A percentile compares a stretch with the other conserved stretches of the same genome.
Evolutionary conservation across 2,329 filamentous ascomycete genomes (phyloP).

Genomic region (Ophiostoma himal-ulmi): DNA sequence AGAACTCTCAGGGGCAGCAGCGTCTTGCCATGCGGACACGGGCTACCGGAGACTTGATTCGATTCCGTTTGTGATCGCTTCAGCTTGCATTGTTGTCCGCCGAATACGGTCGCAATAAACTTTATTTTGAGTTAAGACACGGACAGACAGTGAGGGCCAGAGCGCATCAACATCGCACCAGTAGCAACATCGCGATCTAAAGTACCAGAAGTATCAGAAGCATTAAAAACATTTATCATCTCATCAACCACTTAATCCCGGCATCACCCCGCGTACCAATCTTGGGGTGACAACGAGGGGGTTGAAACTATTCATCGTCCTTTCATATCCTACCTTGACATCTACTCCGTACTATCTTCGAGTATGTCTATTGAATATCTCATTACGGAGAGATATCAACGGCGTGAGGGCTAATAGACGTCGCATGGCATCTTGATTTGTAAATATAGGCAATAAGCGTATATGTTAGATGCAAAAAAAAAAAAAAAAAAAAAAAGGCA

Average conservation of each 20-base stretch:
- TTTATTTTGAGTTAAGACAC: background rate
- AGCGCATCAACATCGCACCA: background rate
- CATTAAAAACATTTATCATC: background rate
- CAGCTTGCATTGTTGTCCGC: background rate
- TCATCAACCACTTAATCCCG: background rate
- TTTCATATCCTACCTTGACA: background rate
- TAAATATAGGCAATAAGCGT: background rate
- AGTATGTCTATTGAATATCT: background rate
- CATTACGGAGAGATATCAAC: constrained; percentile 6
- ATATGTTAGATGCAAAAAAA: background rate
- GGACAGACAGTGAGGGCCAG: background rate
- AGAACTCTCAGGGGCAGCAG: no score
- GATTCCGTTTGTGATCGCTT: background rate
- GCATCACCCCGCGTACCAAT: constrained; percentile 4
- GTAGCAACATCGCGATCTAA: background rate
- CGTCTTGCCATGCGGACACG: background rate
- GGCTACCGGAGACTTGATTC: background rate
- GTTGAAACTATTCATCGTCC: background rate
- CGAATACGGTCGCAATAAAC: background rate
- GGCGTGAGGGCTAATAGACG: background rate
- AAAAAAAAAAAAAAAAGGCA: background rate
- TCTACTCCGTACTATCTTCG: background rate
- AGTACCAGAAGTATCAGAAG: background rate
- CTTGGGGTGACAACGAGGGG: background rate
- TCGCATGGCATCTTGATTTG: background rate